Evolutionary conservation across 129 eudicot genomes (phyloP).

Genomic region (Chrysanthemum lavandulifolium): DNA sequence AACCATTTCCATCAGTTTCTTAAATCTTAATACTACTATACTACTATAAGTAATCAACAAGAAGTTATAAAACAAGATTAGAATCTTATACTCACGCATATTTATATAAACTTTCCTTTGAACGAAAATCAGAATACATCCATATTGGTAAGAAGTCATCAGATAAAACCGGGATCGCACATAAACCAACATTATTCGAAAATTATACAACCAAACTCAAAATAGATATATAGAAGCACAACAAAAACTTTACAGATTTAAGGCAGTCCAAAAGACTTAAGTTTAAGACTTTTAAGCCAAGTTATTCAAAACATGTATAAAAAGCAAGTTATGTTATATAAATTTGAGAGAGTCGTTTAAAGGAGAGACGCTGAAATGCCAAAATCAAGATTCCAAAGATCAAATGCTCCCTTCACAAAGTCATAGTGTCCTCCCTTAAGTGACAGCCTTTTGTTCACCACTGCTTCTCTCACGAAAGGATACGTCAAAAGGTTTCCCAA

Average conservation of each 20-base stretch:
- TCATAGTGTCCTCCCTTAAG: slow-evolving; percentile 91
- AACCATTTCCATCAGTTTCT: too few species aligned
- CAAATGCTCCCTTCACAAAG: slow-evolving; percentile 75
- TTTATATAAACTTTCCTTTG: too few species aligned
- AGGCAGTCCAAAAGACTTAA: slow-evolving; percentile 21
- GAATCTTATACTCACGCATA: too few species aligned
- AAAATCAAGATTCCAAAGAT: slow-evolving; percentile 77
- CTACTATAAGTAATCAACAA: too few species aligned
- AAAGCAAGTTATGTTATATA: neutral
- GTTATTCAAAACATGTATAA: slow-evolving; percentile 32
- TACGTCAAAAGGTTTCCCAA: slow-evolving; percentile 80
- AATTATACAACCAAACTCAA: slow-evolving; percentile 19
- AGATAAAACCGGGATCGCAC: neutral
- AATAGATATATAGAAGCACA: slow-evolving; percentile 30
- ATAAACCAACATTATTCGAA: slow-evolving; percentile 25
- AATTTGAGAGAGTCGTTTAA: slow-evolving; percentile 14
- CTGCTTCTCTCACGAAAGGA: slow-evolving; percentile 83
- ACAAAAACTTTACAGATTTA: slow-evolving; percentile 27
- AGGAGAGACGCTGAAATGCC: slow-evolving; percentile 47
- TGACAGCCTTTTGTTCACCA: slow-evolving; percentile 49
- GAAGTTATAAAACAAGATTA: too few species aligned
- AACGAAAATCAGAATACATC: neutral
- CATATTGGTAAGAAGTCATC: neutral
- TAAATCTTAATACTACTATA: too few species aligned
- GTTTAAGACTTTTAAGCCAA: slow-evolving; percentile 5